phyloP scores from a whole-genome alignment of 2,329 filamentous ascomycete species.

The Raffaelea albimanens region DNA sequence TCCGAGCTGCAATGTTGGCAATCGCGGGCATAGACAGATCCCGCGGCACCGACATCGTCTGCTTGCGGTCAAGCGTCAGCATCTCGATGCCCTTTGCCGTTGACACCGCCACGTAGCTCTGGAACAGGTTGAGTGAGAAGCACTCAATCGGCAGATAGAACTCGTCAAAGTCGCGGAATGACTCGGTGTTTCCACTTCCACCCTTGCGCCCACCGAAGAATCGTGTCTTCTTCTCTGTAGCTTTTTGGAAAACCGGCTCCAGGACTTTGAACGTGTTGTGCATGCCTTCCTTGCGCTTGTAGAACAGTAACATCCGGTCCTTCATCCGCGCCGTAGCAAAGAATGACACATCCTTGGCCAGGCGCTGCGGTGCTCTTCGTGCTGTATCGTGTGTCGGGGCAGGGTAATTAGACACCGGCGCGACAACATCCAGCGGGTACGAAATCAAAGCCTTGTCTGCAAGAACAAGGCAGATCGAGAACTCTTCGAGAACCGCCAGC shows the following conservation, averaged over 20 bases:
- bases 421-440: slow-evolving; percentile 83
- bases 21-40: slow-evolving; percentile 72
- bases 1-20: slow-evolving; percentile 73
- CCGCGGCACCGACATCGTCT: slow-evolving; percentile 77
- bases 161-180: slow-evolving; percentile 96
- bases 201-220: slow-evolving; percentile 49
- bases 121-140: slow-evolving; percentile 91
- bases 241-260: slow-evolving; percentile 90
- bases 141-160: slow-evolving; percentile 97
- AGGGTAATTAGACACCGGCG: slow-evolving; percentile 51
- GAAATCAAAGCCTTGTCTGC: slow-evolving; percentile 86
- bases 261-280: slow-evolving; percentile 95
- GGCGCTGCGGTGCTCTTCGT: slow-evolving; percentile 80
- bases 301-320: slow-evolving; percentile 86
- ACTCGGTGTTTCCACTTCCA: slow-evolving; percentile 70
- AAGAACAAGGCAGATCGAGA: slow-evolving; percentile 84
- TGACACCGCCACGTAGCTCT: slow-evolving; percentile 83
- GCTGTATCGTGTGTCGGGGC: slow-evolving; percentile 59
- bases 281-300: slow-evolving; percentile 89
- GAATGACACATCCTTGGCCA: slow-evolving; percentile 90
- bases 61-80: slow-evolving; percentile 93
- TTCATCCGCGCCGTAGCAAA: slow-evolving; percentile 97
- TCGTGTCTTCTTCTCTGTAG: slow-evolving; percentile 71
- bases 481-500: slow-evolving; percentile 90
- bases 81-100: slow-evolving; percentile 92